Base-by-base conservation (phyloP, 495 filamentous ascomycete species). In the Stereocaulon alpinum region DNA sequence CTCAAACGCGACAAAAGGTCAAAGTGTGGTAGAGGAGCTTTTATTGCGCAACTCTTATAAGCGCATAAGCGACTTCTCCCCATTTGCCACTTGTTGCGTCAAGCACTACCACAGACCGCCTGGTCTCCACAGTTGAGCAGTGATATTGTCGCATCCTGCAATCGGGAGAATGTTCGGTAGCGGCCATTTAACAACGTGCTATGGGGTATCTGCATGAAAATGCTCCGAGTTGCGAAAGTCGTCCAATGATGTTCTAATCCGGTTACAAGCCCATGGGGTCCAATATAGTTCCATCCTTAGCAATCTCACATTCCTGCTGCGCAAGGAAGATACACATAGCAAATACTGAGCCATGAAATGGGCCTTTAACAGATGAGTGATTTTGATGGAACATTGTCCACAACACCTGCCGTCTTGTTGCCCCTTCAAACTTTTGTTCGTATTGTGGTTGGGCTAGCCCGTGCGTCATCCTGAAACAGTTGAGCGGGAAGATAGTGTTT, bases 391-490 rank as follows among this genome's bases (percentile, higher is more conserved):
- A 52, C 30, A 9, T 14, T 37, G n/a, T 17, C 18, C 4, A 34
- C 32, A 29, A 12, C 7, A 45, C 32, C 12, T 49, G 41, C 55
- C 43, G 43, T 40, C 43, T 40, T 20, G 49, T 17, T 49, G 6
- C 20, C 22, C 45, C 29, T 43, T 29, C 56, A 34, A 29, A 51
- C 30, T 6, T 59, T 50, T 59, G 34, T 45, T 18, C 27, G 30
- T 10, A 42, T 29, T 40, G 7, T 45, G 49, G 41, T 54, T 55
- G 40, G 58, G 40, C 20, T 17, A 60, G 58, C 41, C 48, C 27
- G 57, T 47, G 58, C 58, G 30, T 55, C 29, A 47, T 44, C 20
- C 40, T 60, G 58, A 60, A 55, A 60, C 58, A 30, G 10, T 18
- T 40, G 40, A 17, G 44, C 58, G 40, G 48, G 45, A 53, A 41